Evolutionary conservation across 148 eudicot species (phyloP).

Genomic region (Rhododendron vialii): DNA sequence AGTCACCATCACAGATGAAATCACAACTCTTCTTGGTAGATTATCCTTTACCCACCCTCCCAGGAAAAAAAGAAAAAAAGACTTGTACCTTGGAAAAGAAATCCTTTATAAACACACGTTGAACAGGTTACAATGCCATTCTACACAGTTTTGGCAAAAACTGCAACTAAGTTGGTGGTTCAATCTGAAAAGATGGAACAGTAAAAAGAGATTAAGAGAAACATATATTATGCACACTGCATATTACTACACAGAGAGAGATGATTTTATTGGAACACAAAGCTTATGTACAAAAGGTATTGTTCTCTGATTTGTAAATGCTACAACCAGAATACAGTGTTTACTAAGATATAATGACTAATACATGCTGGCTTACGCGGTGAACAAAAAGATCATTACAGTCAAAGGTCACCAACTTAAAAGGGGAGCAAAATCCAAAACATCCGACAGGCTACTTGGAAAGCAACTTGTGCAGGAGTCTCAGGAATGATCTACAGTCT

Average conservation of each 20-base stretch:
- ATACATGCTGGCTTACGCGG: conserved; percentile 26
- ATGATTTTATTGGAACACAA: conserved; percentile 33
- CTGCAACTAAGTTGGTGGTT: background rate
- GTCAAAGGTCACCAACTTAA: conserved; percentile 30
- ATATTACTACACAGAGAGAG: background rate
- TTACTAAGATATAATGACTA: conserved; percentile 31
- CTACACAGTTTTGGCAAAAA: background rate
- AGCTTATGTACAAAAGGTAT: conserved; percentile 37
- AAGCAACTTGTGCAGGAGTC: conserved; percentile 26
- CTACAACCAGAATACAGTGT: conserved; percentile 39
- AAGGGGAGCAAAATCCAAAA: conserved; percentile 27
- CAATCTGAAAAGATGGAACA: background rate
- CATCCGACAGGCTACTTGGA: conserved; percentile 16
- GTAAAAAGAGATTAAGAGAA: background rate
- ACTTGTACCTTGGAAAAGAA: background rate
- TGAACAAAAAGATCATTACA: conserved; percentile 35
- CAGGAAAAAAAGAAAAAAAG: background rate
- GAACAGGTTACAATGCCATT: background rate
- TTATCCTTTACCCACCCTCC: background rate
- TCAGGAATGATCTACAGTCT: conserved; percentile 45
- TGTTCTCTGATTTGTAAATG: conserved; percentile 36
- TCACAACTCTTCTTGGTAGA: background rate
- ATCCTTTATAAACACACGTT: background rate
- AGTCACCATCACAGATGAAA: background rate
- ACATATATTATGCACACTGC: background rate